Conservation (phyloP, 352 stramenopile species). For the Phytophthora pluvialis region DNA sequence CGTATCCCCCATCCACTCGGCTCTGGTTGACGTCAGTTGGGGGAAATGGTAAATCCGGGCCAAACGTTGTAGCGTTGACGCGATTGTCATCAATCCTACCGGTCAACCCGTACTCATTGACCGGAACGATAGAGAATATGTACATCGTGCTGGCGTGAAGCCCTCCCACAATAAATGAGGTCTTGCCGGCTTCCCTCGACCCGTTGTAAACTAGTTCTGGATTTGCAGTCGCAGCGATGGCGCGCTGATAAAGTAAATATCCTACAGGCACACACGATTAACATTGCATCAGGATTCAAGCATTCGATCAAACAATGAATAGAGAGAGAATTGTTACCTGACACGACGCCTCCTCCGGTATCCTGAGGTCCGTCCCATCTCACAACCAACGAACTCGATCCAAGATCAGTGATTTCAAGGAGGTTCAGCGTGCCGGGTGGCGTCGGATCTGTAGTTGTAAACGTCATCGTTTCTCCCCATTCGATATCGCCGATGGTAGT, state of each 20-base stretch:
- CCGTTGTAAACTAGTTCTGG: conserved; percentile 37
- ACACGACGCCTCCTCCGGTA: conserved; percentile 47
- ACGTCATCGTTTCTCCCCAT: conserved; percentile 25
- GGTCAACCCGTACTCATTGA: conserved; percentile 53
- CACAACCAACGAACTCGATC: conserved; percentile 38
- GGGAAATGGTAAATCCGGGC: conserved; percentile 22
- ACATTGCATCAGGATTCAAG: not conserved
- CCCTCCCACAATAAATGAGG: conserved; percentile 13
- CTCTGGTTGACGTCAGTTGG: conserved; percentile 26
- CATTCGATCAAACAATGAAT: not conserved
- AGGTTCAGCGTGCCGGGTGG: conserved; percentile 20
- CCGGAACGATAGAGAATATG: conserved; percentile 41
- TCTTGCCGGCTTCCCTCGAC: conserved; percentile 13
- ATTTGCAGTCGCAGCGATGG: not conserved
- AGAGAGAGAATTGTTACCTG: conserved; percentile 29
- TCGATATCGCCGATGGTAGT: conserved; percentile 24
- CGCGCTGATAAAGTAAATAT: conserved; percentile 34
- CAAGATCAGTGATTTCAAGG: conserved; percentile 22
- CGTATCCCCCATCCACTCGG: conserved; percentile 35
- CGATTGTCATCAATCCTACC: conserved; percentile 23
- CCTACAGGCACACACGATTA: conserved; percentile 20
- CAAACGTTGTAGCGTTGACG: conserved; percentile 21
- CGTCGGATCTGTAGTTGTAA: conserved; percentile 30
- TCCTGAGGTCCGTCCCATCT: conserved; percentile 43
- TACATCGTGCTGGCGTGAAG: conserved; percentile 44